phyloP scores from a whole-genome alignment of 768 basidiomycete genomes.

The Trametes meyenii region DNA sequence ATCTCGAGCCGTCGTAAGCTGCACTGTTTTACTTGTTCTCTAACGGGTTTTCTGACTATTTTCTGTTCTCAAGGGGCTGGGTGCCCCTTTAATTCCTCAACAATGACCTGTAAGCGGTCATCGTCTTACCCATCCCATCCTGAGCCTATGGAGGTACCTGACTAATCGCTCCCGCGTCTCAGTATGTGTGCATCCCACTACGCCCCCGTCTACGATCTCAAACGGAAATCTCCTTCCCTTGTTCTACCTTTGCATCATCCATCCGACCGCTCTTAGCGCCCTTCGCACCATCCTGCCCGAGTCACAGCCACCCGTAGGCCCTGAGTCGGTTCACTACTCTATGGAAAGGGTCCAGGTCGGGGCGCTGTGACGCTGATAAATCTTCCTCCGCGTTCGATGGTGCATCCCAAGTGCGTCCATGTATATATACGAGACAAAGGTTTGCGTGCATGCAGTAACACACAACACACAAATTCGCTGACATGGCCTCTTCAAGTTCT shows the following conservation, averaged over 20 bases:
- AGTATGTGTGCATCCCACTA: not conserved
- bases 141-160: not conserved
- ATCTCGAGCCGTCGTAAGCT: not conserved
- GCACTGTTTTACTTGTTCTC: not conserved
- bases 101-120: not conserved
- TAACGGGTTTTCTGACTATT: not conserved
- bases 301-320: conserved; percentile 3
- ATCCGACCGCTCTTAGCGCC: not conserved
- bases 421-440: not conserved
- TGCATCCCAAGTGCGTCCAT: not conserved
- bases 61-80: not conserved
- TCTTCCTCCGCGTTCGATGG: not conserved
- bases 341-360: not conserved
- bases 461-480: not conserved
- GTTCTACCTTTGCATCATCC: not conserved
- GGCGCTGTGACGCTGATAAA: conserved; percentile 11
- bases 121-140: conserved; percentile 6
- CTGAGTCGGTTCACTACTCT: not conserved
- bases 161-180: conserved; percentile 1
- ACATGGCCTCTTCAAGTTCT: not conserved
- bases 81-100: not conserved
- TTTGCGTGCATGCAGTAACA: not conserved
- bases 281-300: not conserved
- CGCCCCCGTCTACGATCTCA: not conserved
- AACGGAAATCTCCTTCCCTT: not conserved